Base-by-base conservation (phyloP, 768 basidiomycete species). In the Pisolithus microcarpus region DNA sequence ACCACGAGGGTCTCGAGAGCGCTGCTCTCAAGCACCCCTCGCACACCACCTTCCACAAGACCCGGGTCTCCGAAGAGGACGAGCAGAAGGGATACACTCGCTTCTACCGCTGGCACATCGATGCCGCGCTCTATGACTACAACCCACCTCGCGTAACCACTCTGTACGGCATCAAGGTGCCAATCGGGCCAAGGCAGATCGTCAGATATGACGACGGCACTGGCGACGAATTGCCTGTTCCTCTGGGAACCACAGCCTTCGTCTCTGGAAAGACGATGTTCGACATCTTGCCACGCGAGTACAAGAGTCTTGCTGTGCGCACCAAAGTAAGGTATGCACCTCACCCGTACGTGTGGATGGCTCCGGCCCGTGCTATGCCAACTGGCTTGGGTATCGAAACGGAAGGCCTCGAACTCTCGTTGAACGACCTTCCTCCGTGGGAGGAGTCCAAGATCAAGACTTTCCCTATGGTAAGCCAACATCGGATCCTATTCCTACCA, bases 101-200 rank as follows among this genome's bases (percentile, higher is more conserved):
- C 37, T 93, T 87, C 75, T 92, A 91, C 66, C 75, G 91, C 45
- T 92, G 91, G 90, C 89, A 94, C 65, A 92, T 93, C 66, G 91
- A 93, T 58, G 91, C 92, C 1, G 89, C 89, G 2, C 68, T 91
- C 36, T 88, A 87, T 62, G 80, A 84, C 50, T 73, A 85, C 11
- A 79, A 80, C 23, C 87, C 87, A n/a, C 91, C 91, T 4, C 84
- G 77, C 56, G 91, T 88, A 38, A 94, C 92, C 5, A 89, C 90
- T 0, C 78, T 94, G 19, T 91, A 91, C 57, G 88, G 82, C 0
- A 74, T 93, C 55, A 72, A 59, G 3, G 84, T 93, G 0, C 92
- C 91, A 3, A 54, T 72, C 21, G 91, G 89, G 2, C 61, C 70
- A 10, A 61, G 54, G 18, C 90, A 95, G 73, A 72, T 71, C 3